These are phyloP conservation scores for Coix lacrymajobi DNA, from an alignment of 176 grass and related monocot species.

Conservation along the genomic window DNA sequence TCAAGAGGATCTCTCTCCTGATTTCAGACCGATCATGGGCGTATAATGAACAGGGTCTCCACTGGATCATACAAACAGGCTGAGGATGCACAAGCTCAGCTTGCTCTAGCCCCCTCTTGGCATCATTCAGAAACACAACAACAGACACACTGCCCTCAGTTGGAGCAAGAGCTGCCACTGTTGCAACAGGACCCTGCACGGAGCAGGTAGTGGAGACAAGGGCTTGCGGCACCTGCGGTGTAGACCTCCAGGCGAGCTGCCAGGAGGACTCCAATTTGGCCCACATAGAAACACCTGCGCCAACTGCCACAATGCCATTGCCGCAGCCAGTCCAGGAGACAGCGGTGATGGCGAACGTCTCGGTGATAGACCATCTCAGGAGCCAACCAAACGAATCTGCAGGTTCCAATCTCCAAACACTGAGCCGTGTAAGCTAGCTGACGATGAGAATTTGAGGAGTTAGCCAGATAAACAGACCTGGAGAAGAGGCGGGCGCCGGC, in stretches of 20 bases:
- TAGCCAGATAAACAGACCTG: constrained; percentile 30
- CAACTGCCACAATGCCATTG: constrained; percentile 55
- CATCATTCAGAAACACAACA: constrained; percentile 69
- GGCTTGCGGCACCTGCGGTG: constrained; percentile 50
- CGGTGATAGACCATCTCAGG: constrained; percentile 48
- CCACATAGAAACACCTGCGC: constrained; percentile 70
- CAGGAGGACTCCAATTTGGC: constrained; percentile 46
- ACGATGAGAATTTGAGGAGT: background rate
- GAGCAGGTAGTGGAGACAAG: constrained; percentile 61
- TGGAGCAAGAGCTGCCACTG: constrained; percentile 30
- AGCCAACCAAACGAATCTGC: constrained; percentile 78
- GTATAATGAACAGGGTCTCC: constrained; percentile 45
- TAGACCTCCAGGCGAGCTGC: constrained; percentile 72
- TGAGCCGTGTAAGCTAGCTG: constrained; percentile 20
- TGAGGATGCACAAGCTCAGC: constrained; percentile 62
- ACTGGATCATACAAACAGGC: constrained; percentile 81
- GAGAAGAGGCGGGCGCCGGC: constrained; percentile 34
- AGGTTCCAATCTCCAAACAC: constrained; percentile 2
- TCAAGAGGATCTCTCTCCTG: constrained; percentile 75
- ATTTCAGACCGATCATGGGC: constrained; percentile 20
- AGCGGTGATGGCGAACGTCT: constrained; percentile 41
- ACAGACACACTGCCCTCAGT: constrained; percentile 33
- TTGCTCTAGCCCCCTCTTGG: constrained; percentile 45
- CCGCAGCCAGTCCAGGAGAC: constrained; percentile 66
- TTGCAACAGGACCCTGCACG: constrained; percentile 55